Base-by-base conservation (phyloP, 2,329 filamentous ascomycete genomes). In the Alternaria sp. region DNA sequence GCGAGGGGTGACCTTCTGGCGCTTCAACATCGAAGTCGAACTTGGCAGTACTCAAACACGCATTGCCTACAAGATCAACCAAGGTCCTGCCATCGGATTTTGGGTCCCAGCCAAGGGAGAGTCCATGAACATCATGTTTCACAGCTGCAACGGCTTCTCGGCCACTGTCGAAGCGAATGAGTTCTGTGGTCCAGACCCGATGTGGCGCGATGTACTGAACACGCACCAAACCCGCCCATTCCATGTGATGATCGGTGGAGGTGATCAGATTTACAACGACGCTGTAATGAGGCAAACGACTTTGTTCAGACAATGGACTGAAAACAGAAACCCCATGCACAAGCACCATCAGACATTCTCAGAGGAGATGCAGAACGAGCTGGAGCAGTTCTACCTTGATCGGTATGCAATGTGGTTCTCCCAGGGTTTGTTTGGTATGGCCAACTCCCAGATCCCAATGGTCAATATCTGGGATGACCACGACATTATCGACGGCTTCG, bases 381-480 rank as follows among this genome's bases (percentile, higher is more conserved):
- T 99, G 6, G 96, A 99, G 76, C 82, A 82, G 0, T 97, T 96
- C 73, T 99, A 97, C 74, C 85, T 99, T 0, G 87, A 97, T 63
- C 88, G 92, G 20, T 99, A 99, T 75, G 89, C 89, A 64, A 92
- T 90, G 86, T 99, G 96, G 94, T 99, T 98, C 80, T 97, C 94
- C 0, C 94, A 97, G 74, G 96, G 96, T 0, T 83, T 98, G 6
- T 99, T 97, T 75, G 89, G 92, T n/a, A 87, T 99, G 76, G 96
- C 95, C 6, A 94, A 91, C 71, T 92, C 92, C 2, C 95, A 98
- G 78, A 98, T 99, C 49, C 94, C 96, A 9, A 98, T 97, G 94
- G 88, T 99, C 73, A 99, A 99, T 78, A 94, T 99, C 79, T 97
- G 92, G 85, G 95, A 98, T 79, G 96, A 98, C 72, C 96, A 98